Conservation (phyloP, 805 yeast species). For the Lipomyces spencermartinsiae region DNA sequence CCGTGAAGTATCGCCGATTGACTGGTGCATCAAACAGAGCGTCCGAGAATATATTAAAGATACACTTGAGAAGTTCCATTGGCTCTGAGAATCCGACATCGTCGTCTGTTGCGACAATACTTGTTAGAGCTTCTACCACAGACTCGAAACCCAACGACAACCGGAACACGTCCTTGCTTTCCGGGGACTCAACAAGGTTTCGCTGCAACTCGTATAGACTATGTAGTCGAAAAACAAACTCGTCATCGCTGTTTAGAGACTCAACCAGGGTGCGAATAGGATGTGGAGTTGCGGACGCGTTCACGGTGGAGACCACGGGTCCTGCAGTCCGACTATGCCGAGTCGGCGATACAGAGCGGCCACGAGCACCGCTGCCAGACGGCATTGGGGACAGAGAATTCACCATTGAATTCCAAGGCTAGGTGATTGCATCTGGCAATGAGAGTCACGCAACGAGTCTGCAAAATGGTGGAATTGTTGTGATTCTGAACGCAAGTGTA, state of each 20-base stretch:
- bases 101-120: conserved; percentile 15
- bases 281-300: conserved; percentile 32
- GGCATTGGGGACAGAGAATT: conserved; percentile 23
- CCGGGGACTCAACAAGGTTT: conserved; percentile 37
- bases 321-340: conserved; percentile 29
- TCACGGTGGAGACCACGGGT: conserved; percentile 31
- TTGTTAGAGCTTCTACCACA: conserved; percentile 29
- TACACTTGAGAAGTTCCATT: conserved; percentile 37
- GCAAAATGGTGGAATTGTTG: not conserved
- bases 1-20: conserved; percentile 33
- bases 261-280: conserved; percentile 33
- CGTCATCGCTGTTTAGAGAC: conserved; percentile 33
- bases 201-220: conserved; percentile 39
- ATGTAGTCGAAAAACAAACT: conserved; percentile 33
- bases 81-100: conserved; percentile 36
- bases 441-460: not conserved
- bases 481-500: not conserved
- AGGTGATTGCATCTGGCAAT: conserved; percentile 6
- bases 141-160: conserved; percentile 37
- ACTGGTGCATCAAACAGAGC: conserved; percentile 25
- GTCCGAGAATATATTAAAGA: conserved; percentile 36
- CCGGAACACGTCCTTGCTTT: conserved; percentile 38
- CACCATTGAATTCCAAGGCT: conserved; percentile 39
- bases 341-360: conserved; percentile 29
- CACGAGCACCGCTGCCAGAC: conserved; percentile 14